Conservation (phyloP, 495 filamentous ascomycete genomes). For the Daldinia vernicosa region DNA sequence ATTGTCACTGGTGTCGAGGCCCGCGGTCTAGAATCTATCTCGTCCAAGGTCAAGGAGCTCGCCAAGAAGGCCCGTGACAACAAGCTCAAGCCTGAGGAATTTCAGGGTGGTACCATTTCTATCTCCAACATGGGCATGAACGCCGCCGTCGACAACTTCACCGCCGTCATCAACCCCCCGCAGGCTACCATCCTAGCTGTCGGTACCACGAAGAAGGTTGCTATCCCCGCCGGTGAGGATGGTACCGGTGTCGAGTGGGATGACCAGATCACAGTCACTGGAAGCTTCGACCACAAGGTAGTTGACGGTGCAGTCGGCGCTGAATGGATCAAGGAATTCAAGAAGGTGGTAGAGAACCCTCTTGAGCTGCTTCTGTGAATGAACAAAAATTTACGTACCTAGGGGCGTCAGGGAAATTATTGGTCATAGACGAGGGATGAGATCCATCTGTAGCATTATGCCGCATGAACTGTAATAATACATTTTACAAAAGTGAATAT, state of each 20-base stretch:
- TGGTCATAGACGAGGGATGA: constrained; percentile 47
- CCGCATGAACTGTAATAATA: constrained; percentile 49
- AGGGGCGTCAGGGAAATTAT: constrained; percentile 48
- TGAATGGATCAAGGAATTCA: constrained; percentile 96
- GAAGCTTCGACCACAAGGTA: constrained; percentile 97
- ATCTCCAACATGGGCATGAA: constrained; percentile 99
- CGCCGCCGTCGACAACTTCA: constrained; percentile 92
- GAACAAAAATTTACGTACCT: constrained; percentile 25
- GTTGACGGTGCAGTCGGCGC: constrained; percentile 89
- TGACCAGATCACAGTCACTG: constrained; percentile 94
- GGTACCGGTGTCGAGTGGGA: constrained; percentile 89
- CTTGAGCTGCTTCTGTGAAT: constrained; percentile 86
- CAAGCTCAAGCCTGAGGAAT: constrained; percentile 99
- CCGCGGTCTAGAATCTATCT: constrained; percentile 87
- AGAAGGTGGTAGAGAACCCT: constrained; percentile 97
- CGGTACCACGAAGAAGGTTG: constrained; percentile 93
- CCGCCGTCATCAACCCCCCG: constrained; percentile 99
- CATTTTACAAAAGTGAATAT: constrained; percentile 25
- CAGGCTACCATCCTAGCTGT: constrained; percentile 97
- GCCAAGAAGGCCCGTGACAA: constrained; percentile 94
- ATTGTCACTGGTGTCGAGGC: constrained; percentile 89
- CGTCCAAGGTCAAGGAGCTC: constrained; percentile 88
- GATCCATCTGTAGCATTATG: constrained; percentile 46
- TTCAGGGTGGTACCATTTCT: constrained; percentile 98
- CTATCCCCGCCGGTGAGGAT: constrained; percentile 84